phyloP scores from a whole-genome alignment of 106 monocot genomes.

The Triglochin maritima region DNA sequence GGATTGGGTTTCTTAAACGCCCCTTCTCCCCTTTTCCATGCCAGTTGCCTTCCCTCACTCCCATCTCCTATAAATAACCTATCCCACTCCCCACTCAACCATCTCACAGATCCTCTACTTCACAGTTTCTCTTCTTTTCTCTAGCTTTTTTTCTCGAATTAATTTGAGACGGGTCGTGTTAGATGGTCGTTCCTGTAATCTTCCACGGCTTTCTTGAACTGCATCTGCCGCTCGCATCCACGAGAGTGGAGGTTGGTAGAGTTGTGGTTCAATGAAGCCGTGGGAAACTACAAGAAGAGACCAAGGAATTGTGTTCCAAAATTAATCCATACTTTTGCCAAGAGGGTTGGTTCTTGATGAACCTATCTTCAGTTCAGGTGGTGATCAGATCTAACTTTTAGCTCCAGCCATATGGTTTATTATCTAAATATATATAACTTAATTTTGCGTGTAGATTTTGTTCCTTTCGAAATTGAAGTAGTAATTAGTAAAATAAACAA shows the following conservation, averaged over 20 bases:
- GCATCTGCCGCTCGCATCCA: conserved; percentile 10
- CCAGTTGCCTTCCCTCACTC: background rate
- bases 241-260: background rate
- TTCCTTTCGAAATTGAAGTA: too few species aligned
- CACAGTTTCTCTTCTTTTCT: background rate
- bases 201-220: conserved; percentile 99
- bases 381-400: too few species aligned
- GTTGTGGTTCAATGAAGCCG: conserved; percentile 21
- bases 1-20: conserved; percentile 8
- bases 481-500: too few species aligned
- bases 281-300: conserved; percentile 23
- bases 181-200: conserved; percentile 59
- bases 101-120: background rate
- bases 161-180: too few species aligned
- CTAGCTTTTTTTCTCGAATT: background rate
- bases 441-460: too few species aligned
- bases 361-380: too few species aligned
- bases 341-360: too few species aligned
- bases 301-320: background rate
- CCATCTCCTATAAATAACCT: conserved; percentile 9
- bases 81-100: background rate
- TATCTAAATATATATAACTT: too few species aligned
- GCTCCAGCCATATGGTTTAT: too few species aligned
- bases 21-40: conserved; percentile 1
- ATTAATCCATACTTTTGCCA: too few species aligned